A percentile compares a stretch with the other conserved stretches of the same genome.
Evolutionary conservation across 2,329 filamentous ascomycete species (phyloP).

Genomic region (Magnaporthiopsis rhizophila): DNA sequence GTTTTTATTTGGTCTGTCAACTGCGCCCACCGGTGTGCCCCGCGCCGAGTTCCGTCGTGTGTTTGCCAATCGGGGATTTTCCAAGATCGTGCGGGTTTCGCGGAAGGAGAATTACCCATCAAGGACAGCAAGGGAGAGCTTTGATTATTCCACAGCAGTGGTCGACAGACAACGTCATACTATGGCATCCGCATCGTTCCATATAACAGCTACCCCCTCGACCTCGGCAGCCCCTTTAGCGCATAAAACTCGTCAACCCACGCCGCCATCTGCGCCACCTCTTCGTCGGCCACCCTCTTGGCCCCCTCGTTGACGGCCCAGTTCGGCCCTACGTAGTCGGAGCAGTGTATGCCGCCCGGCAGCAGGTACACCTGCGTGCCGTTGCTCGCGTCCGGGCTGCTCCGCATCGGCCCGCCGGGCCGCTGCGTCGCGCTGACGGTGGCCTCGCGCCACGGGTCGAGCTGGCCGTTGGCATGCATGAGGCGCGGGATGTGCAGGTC

Average conservation of each 20-base stretch:
- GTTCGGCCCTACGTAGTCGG: conserved; percentile 34
- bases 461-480: conserved; percentile 31
- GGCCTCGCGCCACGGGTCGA: conserved; percentile 32
- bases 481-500: conserved; percentile 25
- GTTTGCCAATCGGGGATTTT: no score
- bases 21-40: no score
- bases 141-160: no score
- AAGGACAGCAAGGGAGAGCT: no score
- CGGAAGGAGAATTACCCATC: no score
- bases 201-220: no score
- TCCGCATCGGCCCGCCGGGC: conserved; percentile 28
- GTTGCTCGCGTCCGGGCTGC: conserved; percentile 16
- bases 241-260: conserved; percentile 46
- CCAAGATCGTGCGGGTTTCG: no score
- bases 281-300: conserved; percentile 38
- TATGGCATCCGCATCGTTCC: no score
- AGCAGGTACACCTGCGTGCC: conserved; percentile 24
- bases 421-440: conserved; percentile 28
- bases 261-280: conserved; percentile 38
- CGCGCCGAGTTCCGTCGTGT: no score
- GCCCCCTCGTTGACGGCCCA: conserved; percentile 41
- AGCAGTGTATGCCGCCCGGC: conserved; percentile 29
- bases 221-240: conserved; percentile 16
- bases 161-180: no score
- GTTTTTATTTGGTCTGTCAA: no score